Base-by-base conservation (phyloP, 2,329 filamentous ascomycete genomes). In the Emergomyces orientalis region DNA sequence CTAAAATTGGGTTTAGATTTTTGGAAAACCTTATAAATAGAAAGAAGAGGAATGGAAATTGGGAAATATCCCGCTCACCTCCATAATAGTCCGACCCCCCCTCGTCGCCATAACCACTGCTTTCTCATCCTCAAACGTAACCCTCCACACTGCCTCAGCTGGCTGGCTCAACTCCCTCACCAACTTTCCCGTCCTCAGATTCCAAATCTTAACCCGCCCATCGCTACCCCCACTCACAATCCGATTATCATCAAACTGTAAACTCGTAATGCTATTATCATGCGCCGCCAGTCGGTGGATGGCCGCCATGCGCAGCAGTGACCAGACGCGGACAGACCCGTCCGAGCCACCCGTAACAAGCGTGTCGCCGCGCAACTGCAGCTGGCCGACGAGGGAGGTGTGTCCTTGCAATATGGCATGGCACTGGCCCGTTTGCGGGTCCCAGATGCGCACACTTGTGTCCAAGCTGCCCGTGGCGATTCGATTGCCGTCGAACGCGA, bases 121-220 rank as follows among this genome's bases (percentile, higher is more conserved):
- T 76, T 97, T 97, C 76, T 99, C 94, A 67, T 96, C 93, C 73
- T 99, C 94, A 74, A 99, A 99, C 0, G 95, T 94, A 41, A 99
- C 93, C 64, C 94, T 85, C 94, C 94, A 99, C 0, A 99, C 94
- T 19, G 93, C 92, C 72, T 99, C 93, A 0, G 93, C 91, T 61
- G 93, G 91, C 25, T 88, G 87, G 56, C 93, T 93, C 51, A 99
- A 84, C 76, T 99, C 94, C 64, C 94, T 86, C 27, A 99, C 90
- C 34, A 96, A 82, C 63, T 90, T 88, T 3, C 94, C 94, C 1
- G 90, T 94, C 76, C 94, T 91, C 64, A 97, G 80, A 77, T 96
- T 93, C 94, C 94, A 99, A 62, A 99, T 92, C 77, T 97, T 99
- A 67, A 99, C 94, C 61, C 94, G 84, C n/a, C 94, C 94, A 76